Evolutionary conservation across 345 rosid genomes (phyloP), one percentile per base, ranked within the genome.

Genomic region (Brassica carinata): DNA sequence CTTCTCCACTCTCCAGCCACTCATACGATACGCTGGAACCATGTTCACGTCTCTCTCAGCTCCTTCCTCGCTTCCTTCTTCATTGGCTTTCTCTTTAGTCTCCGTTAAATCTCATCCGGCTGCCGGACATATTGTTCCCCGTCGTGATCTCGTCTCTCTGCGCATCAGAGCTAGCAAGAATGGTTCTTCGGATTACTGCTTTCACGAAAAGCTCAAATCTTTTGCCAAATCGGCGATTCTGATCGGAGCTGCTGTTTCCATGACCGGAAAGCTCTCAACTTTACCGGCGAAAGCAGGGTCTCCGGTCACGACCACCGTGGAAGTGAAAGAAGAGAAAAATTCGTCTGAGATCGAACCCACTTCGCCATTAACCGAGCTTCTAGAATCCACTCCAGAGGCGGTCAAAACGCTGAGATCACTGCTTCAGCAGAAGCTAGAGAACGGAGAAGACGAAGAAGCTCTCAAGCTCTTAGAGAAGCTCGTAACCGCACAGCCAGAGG

Each of bases 371-470:
- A 73, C 88, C 2, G 87, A 84, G 70, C 83, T 89, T 71, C 85
- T 89, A 19, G 89, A 80, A 23, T 84, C 90, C 6, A 87, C 80
- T 5, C 70, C 82, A 13, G 91, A 89, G 55, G 93, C 96, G 11
- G 57, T 87, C 11, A 85, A 87, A 30, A 81, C 88, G 4, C 85
- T 91, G n/a, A 89, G 88, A 70, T 81, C 87, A 7, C 84, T 90
- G 5, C 51, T 94, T 29, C 88, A 90, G 79, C 86, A 86, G 67
- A 90, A 91, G 89, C 90, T 94, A 10, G 92, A 91, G 73, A 87
- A 67, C 1, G 89, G 92, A n/a, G 93, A 91, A 67, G 90, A 92
- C 17, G 88, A 89, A 29, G 95, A 90, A 67, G 91, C 96, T 72
- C 83, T 91, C 6, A 74, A 71, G 36, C 64, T 89, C 8, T 63